A percentile compares a stretch with the other conserved stretches of the same genome.
Evolutionary conservation across 208 protist genomes (phyloP).

Genomic region (Trypanosomatidae sp.): DNA sequence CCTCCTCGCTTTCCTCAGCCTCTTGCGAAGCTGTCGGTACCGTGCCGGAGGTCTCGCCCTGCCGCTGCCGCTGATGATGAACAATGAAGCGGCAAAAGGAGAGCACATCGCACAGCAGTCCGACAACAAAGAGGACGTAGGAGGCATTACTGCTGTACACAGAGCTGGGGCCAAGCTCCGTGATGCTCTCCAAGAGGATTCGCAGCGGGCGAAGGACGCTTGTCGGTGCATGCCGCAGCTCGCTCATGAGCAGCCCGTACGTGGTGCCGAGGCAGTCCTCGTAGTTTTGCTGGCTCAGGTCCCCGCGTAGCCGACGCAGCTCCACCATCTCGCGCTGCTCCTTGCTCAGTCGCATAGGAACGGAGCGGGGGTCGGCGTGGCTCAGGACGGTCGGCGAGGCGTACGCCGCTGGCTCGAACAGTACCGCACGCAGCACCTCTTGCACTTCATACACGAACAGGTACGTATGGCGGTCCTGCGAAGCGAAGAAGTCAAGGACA

Average conservation of each 20-base stretch:
- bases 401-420: constrained; percentile 92
- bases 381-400: constrained; percentile 31
- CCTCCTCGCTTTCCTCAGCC: constrained; percentile 1
- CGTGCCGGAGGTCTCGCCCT: not conserved
- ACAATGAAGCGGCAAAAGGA: constrained; percentile 40
- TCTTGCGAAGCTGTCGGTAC: not conserved
- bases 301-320: constrained; percentile 33
- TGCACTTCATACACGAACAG: constrained; percentile 61
- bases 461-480: constrained; percentile 81
- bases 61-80: constrained; percentile 9
- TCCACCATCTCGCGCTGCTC: constrained; percentile 46
- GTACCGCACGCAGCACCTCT: constrained; percentile 76
- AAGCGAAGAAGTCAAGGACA: constrained; percentile 85
- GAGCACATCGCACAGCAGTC: constrained; percentile 60
- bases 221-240: constrained; percentile 62
- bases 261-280: constrained; percentile 71
- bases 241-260: constrained; percentile 86
- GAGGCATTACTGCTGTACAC: constrained; percentile 80
- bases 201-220: constrained; percentile 53
- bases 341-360: constrained; percentile 67
- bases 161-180: constrained; percentile 60
- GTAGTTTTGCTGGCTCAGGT: constrained; percentile 33
- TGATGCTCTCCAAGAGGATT: constrained; percentile 44
- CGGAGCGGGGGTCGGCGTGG: constrained; percentile 37
- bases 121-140: constrained; percentile 71